Conservation (phyloP, 495 filamentous ascomycete species). For the Trichocladium antarcticum region DNA sequence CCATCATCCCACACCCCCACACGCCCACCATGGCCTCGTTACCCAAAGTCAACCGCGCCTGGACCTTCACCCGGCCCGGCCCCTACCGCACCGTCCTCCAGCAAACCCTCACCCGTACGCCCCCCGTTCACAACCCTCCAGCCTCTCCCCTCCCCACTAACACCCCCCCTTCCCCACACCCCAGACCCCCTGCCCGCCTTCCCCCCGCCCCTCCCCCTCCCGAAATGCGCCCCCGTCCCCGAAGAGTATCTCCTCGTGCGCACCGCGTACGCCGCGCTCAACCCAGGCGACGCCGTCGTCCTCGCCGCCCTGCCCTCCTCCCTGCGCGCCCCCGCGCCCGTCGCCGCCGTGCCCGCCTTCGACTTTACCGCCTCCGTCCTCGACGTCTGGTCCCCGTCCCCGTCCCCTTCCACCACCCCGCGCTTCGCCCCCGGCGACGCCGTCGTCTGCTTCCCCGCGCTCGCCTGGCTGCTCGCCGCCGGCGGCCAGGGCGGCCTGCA, state of each 20-base stretch:
- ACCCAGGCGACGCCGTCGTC: constrained; percentile 30
- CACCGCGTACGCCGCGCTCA: constrained; percentile 31
- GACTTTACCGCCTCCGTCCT: constrained; percentile 31
- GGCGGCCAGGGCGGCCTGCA: constrained; percentile 29
- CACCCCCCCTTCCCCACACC: not conserved
- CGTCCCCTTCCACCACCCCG: not conserved
- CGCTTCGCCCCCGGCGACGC: constrained; percentile 18
- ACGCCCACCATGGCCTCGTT: not conserved
- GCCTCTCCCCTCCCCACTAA: constrained; percentile 9
- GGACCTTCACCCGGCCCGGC: constrained; percentile 12
- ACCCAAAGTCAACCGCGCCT: constrained; percentile 11
- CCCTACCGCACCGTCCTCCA: constrained; percentile 12
- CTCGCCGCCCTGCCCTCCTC: constrained; percentile 24
- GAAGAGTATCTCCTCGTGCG: constrained; percentile 27
- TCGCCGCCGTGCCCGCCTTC: constrained; percentile 22
- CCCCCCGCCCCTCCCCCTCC: constrained; percentile 11
- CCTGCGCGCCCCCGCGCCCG: constrained; percentile 21
- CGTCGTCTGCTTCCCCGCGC: constrained; percentile 25
- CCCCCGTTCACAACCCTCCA: constrained; percentile 11
- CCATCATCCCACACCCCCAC: not conserved
- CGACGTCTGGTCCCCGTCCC: constrained; percentile 11
- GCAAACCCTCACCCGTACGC: constrained; percentile 16
- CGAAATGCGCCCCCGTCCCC: not conserved
- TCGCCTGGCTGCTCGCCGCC: constrained; percentile 16
- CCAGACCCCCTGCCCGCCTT: constrained; percentile 14